phyloP scores from a whole-genome alignment of 352 stramenopile species.

The Phytophthora macrochlamydospora region DNA sequence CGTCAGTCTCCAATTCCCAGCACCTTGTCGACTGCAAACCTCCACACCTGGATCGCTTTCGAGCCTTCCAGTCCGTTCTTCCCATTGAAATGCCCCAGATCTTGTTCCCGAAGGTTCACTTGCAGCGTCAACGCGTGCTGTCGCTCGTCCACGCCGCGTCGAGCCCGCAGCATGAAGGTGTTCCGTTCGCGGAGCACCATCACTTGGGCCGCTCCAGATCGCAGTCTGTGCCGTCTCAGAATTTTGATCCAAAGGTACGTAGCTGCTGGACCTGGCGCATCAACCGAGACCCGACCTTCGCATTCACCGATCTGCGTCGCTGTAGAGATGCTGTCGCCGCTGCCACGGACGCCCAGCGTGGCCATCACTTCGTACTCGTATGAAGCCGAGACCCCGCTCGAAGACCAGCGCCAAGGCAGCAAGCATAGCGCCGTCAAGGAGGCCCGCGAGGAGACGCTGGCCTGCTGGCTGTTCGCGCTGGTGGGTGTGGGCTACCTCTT shows the following conservation, averaged over 20 bases:
- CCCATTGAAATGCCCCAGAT: constrained; percentile 63
- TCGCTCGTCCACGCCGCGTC: constrained; percentile 45
- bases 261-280: neutral
- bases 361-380: constrained; percentile 39
- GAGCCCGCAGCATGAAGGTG: constrained; percentile 58
- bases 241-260: neutral
- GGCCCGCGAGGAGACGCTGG: constrained; percentile 50
- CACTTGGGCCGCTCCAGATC: neutral
- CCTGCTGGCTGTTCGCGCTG: constrained; percentile 72
- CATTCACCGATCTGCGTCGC: neutral
- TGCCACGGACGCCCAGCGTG: constrained; percentile 54
- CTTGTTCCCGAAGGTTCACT: constrained; percentile 60
- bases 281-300: neutral
- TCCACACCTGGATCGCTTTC: constrained; percentile 44
- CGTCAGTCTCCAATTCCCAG: neutral
- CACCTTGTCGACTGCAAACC: too few relatives aligned
- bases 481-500: constrained; percentile 86
- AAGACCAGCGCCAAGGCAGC: constrained; percentile 32
- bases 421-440: constrained; percentile 34
- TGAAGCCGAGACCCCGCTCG: constrained; percentile 32
- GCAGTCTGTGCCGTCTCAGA: neutral
- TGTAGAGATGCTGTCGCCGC: constrained; percentile 58
- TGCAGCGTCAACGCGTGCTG: constrained; percentile 61
- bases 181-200: constrained; percentile 65
- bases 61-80: constrained; percentile 16